phyloP scores from a whole-genome alignment of 2,329 filamentous ascomycete species.

The Salinomyces thailandicus region DNA sequence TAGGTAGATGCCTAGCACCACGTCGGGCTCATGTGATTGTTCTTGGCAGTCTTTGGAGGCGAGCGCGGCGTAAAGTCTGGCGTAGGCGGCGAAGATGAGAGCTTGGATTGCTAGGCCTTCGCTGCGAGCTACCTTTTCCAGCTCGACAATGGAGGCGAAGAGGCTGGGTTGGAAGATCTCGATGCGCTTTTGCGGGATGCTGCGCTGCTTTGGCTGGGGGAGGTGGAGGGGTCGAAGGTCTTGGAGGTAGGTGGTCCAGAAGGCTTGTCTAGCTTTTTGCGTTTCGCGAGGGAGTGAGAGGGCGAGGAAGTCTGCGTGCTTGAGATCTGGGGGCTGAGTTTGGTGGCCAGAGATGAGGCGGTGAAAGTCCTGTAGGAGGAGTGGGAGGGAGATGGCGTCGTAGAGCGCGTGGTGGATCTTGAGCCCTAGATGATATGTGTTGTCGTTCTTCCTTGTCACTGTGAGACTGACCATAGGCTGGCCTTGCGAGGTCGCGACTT shows the following conservation, averaged over 20 bases:
- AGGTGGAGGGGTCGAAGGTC: conserved; percentile 11
- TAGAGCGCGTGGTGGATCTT: conserved; percentile 79
- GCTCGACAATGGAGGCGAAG: conserved; percentile 28
- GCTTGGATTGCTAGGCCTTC: conserved; percentile 60
- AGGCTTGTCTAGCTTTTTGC: conserved; percentile 27
- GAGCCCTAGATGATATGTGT: conserved; percentile 26
- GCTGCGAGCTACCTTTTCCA: conserved; percentile 37
- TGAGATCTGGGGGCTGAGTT: conserved; percentile 5
- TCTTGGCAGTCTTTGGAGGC: conserved; percentile 11
- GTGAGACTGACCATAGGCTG: conserved; percentile 18
- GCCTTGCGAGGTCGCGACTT: background rate
- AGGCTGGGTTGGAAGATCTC: conserved; percentile 43
- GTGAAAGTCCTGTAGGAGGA: conserved; percentile 47
- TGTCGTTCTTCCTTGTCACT: conserved; percentile 7
- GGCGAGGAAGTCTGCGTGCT: conserved; percentile 35
- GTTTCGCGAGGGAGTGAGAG: conserved; percentile 13
- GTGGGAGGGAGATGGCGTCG: conserved; percentile 67
- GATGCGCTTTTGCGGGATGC: conserved; percentile 16
- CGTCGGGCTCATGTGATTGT: conserved; percentile 25
- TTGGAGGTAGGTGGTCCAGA: conserved; percentile 43
- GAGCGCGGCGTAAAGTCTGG: conserved; percentile 37
- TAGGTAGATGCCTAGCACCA: conserved; percentile 70
- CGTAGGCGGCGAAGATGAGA: conserved; percentile 63
- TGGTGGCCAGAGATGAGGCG: conserved; percentile 27
- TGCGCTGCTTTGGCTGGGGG: conserved; percentile 3